phyloP scores from a whole-genome alignment of 2,329 filamentous ascomycete genomes.

The Cordyceps tenuipes region DNA sequence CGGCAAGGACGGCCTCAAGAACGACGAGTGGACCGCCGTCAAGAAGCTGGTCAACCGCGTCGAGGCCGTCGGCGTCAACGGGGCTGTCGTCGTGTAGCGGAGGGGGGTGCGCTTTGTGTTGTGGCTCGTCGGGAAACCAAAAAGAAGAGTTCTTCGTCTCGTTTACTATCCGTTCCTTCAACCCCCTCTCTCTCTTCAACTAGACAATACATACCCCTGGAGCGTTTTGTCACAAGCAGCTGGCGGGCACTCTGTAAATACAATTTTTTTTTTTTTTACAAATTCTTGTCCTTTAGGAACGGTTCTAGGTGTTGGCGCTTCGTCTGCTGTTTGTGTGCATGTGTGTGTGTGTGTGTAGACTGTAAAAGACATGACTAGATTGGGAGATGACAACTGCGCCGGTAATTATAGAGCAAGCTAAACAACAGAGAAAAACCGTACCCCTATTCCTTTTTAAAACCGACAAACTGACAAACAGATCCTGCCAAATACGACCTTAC shows the following conservation, averaged over 20 bases:
- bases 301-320: background rate
- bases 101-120: no score
- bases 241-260: constrained; percentile 11
- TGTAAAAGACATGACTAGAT: no score
- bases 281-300: background rate
- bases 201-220: constrained; percentile 8
- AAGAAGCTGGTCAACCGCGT: constrained; percentile 79
- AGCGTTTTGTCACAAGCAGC: constrained; percentile 2
- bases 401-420: background rate
- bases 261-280: background rate
- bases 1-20: constrained; percentile 72
- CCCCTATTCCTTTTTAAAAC: background rate
- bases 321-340: no score
- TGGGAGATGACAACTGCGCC: background rate
- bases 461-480: background rate
- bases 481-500: constrained; percentile 21
- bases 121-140: no score
- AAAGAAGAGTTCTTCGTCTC: no score
- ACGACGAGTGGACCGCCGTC: constrained; percentile 87
- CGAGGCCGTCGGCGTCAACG: constrained; percentile 51
- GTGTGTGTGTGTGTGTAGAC: background rate
- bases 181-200: background rate
- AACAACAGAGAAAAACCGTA: background rate
- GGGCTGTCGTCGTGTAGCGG: constrained; percentile 32
- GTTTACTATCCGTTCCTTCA: background rate